A percentile compares a stretch with the other conserved stretches of the same genome.
Evolutionary conservation across 495 filamentous ascomycete genomes (phyloP).

Genomic region (Neurospora sp.): DNA sequence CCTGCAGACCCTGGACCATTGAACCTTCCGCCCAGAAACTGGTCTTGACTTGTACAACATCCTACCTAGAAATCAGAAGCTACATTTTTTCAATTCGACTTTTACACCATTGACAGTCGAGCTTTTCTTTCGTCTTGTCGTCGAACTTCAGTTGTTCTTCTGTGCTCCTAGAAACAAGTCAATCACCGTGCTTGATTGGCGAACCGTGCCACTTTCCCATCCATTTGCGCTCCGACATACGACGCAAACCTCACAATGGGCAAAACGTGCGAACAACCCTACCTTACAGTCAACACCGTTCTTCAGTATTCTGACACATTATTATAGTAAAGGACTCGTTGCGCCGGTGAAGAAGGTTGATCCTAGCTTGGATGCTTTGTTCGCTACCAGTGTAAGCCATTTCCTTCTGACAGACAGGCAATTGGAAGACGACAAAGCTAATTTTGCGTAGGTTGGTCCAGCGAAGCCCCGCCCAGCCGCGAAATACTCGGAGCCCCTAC

Average conservation of each 20-base stretch:
- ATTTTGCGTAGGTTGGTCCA: constrained; percentile 49
- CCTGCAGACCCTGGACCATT: neutral
- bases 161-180: neutral
- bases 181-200: neutral
- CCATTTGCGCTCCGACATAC: neutral
- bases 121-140: neutral
- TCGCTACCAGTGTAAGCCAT: constrained; percentile 67
- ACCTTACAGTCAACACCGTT: neutral
- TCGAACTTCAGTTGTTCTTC: neutral
- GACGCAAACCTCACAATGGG: constrained; percentile 10
- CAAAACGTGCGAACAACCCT: constrained; percentile 12
- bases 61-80: neutral
- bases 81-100: neutral
- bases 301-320: neutral
- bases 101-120: neutral
- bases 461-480: constrained; percentile 48
- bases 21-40: neutral
- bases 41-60: neutral
- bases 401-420: constrained; percentile 3
- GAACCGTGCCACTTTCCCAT: neutral
- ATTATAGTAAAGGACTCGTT: constrained; percentile 23
- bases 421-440: constrained; percentile 6
- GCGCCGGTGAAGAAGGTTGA: constrained; percentile 51
- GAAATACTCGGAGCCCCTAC: constrained; percentile 34
- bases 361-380: constrained; percentile 67